Evolutionary conservation across 2,329 filamentous ascomycete species (phyloP).

Genomic region (Blastomyces parvus): DNA sequence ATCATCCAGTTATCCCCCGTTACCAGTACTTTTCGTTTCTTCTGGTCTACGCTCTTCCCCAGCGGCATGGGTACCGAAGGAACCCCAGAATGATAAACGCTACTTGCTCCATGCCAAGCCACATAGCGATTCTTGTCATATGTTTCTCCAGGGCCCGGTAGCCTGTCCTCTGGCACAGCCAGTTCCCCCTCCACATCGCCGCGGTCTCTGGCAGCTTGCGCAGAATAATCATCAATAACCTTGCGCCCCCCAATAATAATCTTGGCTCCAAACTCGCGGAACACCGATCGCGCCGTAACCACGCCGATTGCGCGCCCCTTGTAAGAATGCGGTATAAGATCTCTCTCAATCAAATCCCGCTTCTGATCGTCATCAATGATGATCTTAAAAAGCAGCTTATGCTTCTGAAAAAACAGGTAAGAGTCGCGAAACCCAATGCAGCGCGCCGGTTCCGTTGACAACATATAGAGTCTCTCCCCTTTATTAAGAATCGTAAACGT

Average conservation of each 20-base stretch:
- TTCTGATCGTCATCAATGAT: conserved; percentile 98
- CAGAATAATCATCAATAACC: conserved; percentile 83
- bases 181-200: conserved; percentile 80
- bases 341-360: conserved; percentile 85
- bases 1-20: conserved; percentile 95
- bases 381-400: conserved; percentile 92
- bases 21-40: conserved; percentile 76
- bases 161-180: conserved; percentile 77
- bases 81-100: conserved; percentile 79
- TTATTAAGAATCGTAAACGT: conserved; percentile 85
- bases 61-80: conserved; percentile 66
- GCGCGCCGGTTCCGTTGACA: conserved; percentile 92
- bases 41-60: conserved; percentile 64
- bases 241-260: conserved; percentile 87
- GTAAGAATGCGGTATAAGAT: conserved; percentile 96
- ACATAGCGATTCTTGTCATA: conserved; percentile 99
- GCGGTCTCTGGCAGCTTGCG: conserved; percentile 60
- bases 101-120: conserved; percentile 93
- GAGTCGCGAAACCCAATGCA: conserved; percentile 97
- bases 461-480: conserved; percentile 85
- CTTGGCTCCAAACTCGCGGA: conserved; percentile 87
- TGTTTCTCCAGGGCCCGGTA: conserved; percentile 64
- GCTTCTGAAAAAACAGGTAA: conserved; percentile 98
- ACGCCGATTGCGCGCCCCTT: conserved; percentile 96
- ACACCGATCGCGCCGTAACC: conserved; percentile 90